These are phyloP conservation scores for Takakia lepidozioides DNA, from an alignment of 225 moss, liverwort and hornwort species.

Conservation along the genomic window DNA sequence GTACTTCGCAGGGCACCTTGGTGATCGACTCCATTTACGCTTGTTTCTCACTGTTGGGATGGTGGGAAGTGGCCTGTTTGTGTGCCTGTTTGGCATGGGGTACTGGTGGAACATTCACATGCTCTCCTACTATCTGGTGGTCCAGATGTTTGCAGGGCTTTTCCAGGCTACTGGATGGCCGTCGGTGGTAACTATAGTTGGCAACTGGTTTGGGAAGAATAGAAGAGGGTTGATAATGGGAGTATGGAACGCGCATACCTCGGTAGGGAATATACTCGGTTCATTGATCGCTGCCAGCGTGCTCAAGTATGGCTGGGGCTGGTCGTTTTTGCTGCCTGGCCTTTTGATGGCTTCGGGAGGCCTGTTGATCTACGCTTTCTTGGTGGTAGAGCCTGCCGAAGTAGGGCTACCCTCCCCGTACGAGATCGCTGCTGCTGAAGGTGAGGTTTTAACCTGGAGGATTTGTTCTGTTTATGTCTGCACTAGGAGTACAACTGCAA, in stretches of 20 bases:
- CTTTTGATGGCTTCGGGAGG: slow-evolving; percentile 47
- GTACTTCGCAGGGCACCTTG: slow-evolving; percentile 87
- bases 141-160: slow-evolving; percentile 69
- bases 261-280: slow-evolving; percentile 69
- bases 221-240: slow-evolving; percentile 84
- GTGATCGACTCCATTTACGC: slow-evolving; percentile 74
- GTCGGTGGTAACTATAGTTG: slow-evolving; percentile 66
- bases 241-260: slow-evolving; percentile 90
- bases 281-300: slow-evolving; percentile 59
- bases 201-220: slow-evolving; percentile 82
- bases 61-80: slow-evolving; percentile 72
- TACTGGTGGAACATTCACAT: slow-evolving; percentile 50
- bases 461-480: neutral
- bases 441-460: neutral
- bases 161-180: slow-evolving; percentile 92
- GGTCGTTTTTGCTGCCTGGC: slow-evolving; percentile 80
- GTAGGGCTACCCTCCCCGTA: slow-evolving; percentile 38
- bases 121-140: slow-evolving; percentile 44
- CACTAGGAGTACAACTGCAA: too few relatives aligned
- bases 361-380: slow-evolving; percentile 53
- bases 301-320: slow-evolving; percentile 75
- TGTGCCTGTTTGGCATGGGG: slow-evolving; percentile 66
- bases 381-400: slow-evolving; percentile 65
- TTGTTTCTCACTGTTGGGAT: slow-evolving; percentile 64
- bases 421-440: slow-evolving; percentile 32